Percentiles rank a stretch among this genome's conserved stretches.
Conservation (phyloP, 768 basidiomycete genomes). For the Tricholoma saponaceum region DNA sequence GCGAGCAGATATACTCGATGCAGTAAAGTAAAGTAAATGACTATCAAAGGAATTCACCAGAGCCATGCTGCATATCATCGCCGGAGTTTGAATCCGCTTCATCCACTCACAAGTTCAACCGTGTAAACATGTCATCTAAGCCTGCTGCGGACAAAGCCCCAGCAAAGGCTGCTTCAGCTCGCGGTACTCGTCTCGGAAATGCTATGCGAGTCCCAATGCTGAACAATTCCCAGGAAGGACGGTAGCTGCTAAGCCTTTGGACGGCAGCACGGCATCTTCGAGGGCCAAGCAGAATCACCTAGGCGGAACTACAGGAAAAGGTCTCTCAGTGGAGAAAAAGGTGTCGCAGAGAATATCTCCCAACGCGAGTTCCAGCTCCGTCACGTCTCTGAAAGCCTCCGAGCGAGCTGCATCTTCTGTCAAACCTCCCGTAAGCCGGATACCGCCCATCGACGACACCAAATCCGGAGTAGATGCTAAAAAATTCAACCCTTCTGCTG, state of each 20-base stretch:
- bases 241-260: slow-evolving; percentile 18
- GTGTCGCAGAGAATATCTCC: not conserved
- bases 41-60: too few species aligned
- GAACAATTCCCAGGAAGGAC: slow-evolving; percentile 24
- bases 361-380: not conserved
- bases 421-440: not conserved
- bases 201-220: slow-evolving; percentile 12
- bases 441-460: not conserved
- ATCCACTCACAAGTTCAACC: not conserved
- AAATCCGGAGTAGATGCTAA: not conserved
- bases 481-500: not conserved
- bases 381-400: not conserved
- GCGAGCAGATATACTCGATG: slow-evolving; percentile 15
- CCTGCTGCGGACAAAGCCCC: slow-evolving; percentile 1
- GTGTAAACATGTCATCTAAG: slow-evolving; percentile 1
- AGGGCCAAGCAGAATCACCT: slow-evolving; percentile 11
- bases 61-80: not conserved
- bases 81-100: slow-evolving; percentile 17
- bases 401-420: not conserved
- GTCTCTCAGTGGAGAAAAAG: not conserved
- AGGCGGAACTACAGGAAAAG: slow-evolving; percentile 2
- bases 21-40: too few species aligned
- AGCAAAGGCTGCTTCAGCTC: slow-evolving; percentile 14
- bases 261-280: slow-evolving; percentile 8
- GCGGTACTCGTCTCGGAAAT: slow-evolving; percentile 22